Conservation (phyloP, 2,329 filamentous ascomycete species). For the Chrysoporthe austroafricana region DNA sequence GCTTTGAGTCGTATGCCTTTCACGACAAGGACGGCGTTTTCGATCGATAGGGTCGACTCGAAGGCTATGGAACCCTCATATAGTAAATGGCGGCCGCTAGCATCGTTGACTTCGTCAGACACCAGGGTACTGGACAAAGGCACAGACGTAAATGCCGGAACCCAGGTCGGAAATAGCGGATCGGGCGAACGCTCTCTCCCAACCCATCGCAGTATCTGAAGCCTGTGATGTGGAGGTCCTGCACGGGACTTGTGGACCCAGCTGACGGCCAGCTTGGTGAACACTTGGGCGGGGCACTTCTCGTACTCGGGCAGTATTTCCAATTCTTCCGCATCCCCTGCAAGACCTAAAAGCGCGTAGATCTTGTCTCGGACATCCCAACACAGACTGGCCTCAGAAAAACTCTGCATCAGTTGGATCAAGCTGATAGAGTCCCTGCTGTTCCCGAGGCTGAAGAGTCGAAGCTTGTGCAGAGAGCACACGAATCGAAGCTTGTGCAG, state of each 20-base stretch:
- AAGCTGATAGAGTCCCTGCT: not conserved
- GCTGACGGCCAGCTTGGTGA: not conserved
- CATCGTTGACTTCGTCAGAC: not conserved
- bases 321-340: not conserved
- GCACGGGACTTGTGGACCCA: not conserved
- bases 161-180: not conserved
- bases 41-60: not conserved
- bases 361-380: constrained; percentile 15
- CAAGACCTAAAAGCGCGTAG: constrained; percentile 11
- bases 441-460: not conserved
- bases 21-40: not conserved
- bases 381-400: not conserved
- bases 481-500: not conserved
- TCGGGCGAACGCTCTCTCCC: not conserved
- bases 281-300: not conserved
- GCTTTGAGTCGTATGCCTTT: not conserved
- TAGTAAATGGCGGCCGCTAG: too few species aligned
- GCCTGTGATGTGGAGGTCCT: too few species aligned
- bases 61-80: not conserved
- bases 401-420: not conserved
- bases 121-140: not conserved
- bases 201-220: not conserved
- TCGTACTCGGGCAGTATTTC: constrained; percentile 2
- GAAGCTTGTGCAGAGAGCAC: constrained; percentile 1
- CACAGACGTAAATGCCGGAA: not conserved